Evolutionary conservation across 148 eudicot species (phyloP), one percentile per base, ranked within the genome.

Genomic region (Heliamphora exappendiculata): DNA sequence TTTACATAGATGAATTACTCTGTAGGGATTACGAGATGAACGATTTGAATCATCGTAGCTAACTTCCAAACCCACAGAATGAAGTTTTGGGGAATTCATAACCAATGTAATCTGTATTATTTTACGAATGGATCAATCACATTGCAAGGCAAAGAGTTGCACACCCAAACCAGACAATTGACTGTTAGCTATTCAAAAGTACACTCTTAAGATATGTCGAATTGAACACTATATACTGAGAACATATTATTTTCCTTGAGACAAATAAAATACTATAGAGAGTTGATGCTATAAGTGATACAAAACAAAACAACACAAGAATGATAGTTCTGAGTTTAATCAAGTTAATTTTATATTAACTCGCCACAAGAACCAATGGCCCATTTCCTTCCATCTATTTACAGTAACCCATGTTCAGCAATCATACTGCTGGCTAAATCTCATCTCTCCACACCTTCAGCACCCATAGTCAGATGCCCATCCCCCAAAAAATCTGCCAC

Each of bases 401-500:
- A 68, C 72, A 44, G 36, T 26, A 7, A 29, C 54, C 31, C 2
- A 4, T 17, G 50, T 67, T 67, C 71, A 67, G 71, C 33, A 45
- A 44, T 19, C 11, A 5, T 7, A 44, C 13, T 9, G 3, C 22
- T 0, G 7, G 26, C 7, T 19, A 6, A n/a, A 6, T 17, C 29
- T 41, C 20, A 9, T 24, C 3, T 53, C 54, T 42, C 54, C 4
- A 42, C 10, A 42, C 71, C 22, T 41, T 26, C 10, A 11, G 50
- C 51, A 42, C 33, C 12, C 7, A 20, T 28, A 7, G 47, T 16
- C 50, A 37, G 11, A 36, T 34, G 19, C n/a, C 7, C 59, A 62
- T 31, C 73, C 45, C 45, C 65, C 41, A 26, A 36, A 53, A 66
- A 67, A 39, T 76, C 73, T 76, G 79, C 41, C 65, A 76, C 55